Evolutionary conservation across 371 early-diverging fungal species (phyloP), one percentile per base, ranked within the genome.

Genomic region (Choanephora cucurbitarum): DNA sequence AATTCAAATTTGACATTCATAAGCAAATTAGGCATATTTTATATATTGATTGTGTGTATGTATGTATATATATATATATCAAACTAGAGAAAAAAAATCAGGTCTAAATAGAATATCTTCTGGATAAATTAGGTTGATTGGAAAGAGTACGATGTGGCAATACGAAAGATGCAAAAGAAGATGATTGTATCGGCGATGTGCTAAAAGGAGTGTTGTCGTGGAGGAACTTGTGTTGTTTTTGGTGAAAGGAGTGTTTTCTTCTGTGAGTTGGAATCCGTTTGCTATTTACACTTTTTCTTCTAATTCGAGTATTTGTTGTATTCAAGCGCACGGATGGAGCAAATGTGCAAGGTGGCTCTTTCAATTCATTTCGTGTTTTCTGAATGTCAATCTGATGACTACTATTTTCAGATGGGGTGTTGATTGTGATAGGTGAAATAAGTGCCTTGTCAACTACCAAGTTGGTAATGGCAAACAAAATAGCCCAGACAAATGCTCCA

Each of bases 401-500:
- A 7, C 11, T 37, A 7, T 7, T 28, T 28, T 3, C 5, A 28
- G 28, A 28, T 28, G 37, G 3, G 10, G 3, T 3, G 11, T 37
- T 3, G 37, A 1, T 37, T 8, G 28, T 19, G 1, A 23, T 23
- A 39, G 51, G 9, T 10, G 52, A 19, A 18, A 48, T 28, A 19
- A 54, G 28, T 8, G 44, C 55, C 32, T 57, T 52, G 22, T 54
- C 57, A 5, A 66, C 49, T 7, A 66, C 48, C 8, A 66, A 40
- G 49, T 61, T 66, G 22, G 61, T 52, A 15, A 66, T 39, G 11
- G 57, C 44, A 44, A 61, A 66, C 11, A 61, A 40, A 24, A 61
- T 53, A 13, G 58, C 61, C 62, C 66, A 66, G 15, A 52, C 44
- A 17, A 62, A 28, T 42, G 57, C 57, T 1, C 62, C 60, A 15